phyloP scores from a whole-genome alignment of 495 filamentous ascomycete species.

The Penicillium egyptiacum region DNA sequence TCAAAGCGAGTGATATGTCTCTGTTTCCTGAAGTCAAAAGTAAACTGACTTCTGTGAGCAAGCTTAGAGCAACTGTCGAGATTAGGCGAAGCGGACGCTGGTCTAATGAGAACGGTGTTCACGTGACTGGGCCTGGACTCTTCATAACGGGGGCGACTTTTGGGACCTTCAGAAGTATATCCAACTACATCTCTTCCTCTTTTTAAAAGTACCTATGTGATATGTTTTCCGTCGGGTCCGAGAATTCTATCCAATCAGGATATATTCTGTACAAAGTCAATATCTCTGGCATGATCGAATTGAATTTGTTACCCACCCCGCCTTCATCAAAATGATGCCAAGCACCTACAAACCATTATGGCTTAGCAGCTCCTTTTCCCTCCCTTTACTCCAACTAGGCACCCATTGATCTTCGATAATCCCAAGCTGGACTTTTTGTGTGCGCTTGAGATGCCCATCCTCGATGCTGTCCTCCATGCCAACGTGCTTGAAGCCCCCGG shows the following conservation, averaged over 20 bases:
- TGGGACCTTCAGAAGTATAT: not conserved
- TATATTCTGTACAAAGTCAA: not conserved
- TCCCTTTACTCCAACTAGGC: constrained; percentile 26
- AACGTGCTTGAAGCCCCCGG: constrained; percentile 23
- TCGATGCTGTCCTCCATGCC: constrained; percentile 23
- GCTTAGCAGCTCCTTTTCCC: constrained; percentile 17
- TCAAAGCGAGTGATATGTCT: not conserved
- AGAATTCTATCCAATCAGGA: not conserved
- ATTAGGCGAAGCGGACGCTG: constrained; percentile 6
- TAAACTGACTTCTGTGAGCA: not conserved
- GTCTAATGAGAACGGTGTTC: constrained; percentile 9
- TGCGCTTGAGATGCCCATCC: constrained; percentile 21
- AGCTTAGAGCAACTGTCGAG: not conserved
- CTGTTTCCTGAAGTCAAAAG: not conserved
- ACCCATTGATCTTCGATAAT: constrained; percentile 25
- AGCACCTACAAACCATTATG: not conserved
- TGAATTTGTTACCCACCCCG: not conserved
- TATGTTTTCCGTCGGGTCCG: not conserved
- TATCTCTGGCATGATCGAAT: not conserved
- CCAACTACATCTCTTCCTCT: not conserved
- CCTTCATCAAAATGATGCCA: not conserved
- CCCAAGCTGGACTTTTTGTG: constrained; percentile 18
- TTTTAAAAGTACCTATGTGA: not conserved
- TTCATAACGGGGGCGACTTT: not conserved
- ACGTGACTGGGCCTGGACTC: constrained; percentile 34